phyloP scores from a whole-genome alignment of 768 basidiomycete species.

The Omphalotus guepiniiformis region DNA sequence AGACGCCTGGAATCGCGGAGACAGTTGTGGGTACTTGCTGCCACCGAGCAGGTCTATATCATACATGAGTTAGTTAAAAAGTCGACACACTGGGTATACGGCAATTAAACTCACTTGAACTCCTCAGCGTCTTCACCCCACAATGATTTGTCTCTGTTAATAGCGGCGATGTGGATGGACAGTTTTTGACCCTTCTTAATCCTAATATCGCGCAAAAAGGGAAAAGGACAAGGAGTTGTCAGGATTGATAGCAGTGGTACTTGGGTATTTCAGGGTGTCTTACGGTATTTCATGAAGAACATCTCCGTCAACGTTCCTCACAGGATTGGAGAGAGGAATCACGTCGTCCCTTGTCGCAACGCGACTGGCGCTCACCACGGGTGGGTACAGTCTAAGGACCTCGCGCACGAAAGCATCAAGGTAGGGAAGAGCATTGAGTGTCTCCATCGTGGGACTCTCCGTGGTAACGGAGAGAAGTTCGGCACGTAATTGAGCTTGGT shows the following conservation, averaged over 20 bases:
- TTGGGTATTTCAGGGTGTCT: no score
- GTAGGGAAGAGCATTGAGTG: slow-evolving; percentile 43
- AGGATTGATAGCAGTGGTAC: background rate
- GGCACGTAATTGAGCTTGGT: slow-evolving; percentile 38
- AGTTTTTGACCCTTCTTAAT: slow-evolving; percentile 41
- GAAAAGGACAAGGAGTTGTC: slow-evolving; percentile 23
- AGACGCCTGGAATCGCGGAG: slow-evolving; percentile 50
- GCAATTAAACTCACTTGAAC: slow-evolving; percentile 47
- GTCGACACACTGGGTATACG: no score
- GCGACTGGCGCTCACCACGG: slow-evolving; percentile 26
- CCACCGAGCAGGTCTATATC: slow-evolving; percentile 62
- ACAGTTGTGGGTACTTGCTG: slow-evolving; percentile 38
- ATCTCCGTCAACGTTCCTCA: slow-evolving; percentile 27
- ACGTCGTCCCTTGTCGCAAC: slow-evolving; percentile 32
- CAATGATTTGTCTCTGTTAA: slow-evolving; percentile 48
- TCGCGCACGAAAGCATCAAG: slow-evolving; percentile 46
- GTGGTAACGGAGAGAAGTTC: slow-evolving; percentile 36
- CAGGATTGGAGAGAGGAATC: slow-evolving; percentile 31
- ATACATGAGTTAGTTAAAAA: no score
- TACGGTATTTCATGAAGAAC: slow-evolving; percentile 24
- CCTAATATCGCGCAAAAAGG: slow-evolving; percentile 33
- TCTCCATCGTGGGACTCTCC: slow-evolving; percentile 45
- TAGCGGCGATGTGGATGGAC: slow-evolving; percentile 44
- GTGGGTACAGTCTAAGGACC: slow-evolving; percentile 36
- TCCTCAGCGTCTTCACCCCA: slow-evolving; percentile 62